phyloP scores from a whole-genome alignment of 495 filamentous ascomycete genomes.

The Pseudevernia furfuracea region DNA sequence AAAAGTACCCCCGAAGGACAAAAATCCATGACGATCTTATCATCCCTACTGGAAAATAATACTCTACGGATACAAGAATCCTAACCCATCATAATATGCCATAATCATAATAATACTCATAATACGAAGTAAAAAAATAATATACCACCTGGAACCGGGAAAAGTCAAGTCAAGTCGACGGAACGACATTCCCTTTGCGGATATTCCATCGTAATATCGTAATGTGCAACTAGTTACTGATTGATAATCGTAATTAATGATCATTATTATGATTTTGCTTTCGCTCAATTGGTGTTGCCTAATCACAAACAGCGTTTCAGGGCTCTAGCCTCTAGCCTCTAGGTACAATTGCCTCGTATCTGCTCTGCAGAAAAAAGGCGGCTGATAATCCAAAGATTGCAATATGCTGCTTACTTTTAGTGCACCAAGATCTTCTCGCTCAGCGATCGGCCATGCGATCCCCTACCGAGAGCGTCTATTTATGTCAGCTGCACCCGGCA shows the following conservation, averaged over 20 bases:
- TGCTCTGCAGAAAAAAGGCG: not conserved
- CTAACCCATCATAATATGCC: no score
- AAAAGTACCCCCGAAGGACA: not conserved
- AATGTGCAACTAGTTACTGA: no score
- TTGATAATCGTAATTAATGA: no score
- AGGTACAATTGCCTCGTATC: not conserved
- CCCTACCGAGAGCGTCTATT: not conserved
- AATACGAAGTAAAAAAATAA: no score
- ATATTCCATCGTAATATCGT: no score
- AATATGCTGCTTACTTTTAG: not conserved
- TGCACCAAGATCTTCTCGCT: conserved; percentile 5
- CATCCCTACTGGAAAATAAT: not conserved
- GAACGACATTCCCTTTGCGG: not conserved
- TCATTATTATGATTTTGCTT: no score
- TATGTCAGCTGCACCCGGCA: conserved; percentile 5
- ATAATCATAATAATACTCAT: no score
- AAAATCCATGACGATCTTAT: conserved; percentile 17
- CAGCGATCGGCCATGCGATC: conserved; percentile 8
- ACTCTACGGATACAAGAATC: no score
- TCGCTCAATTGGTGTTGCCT: no score
- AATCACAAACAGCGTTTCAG: not conserved
- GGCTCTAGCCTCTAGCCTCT: no score
- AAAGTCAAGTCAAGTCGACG: not conserved
- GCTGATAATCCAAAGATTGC: not conserved
- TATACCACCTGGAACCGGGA: no score